A percentile compares a stretch with the other conserved stretches of the same genome.
These are phyloP conservation scores for Peronospora farinosa DNA, from an alignment of 352 stramenopile genomes.

Conservation along the genomic window DNA sequence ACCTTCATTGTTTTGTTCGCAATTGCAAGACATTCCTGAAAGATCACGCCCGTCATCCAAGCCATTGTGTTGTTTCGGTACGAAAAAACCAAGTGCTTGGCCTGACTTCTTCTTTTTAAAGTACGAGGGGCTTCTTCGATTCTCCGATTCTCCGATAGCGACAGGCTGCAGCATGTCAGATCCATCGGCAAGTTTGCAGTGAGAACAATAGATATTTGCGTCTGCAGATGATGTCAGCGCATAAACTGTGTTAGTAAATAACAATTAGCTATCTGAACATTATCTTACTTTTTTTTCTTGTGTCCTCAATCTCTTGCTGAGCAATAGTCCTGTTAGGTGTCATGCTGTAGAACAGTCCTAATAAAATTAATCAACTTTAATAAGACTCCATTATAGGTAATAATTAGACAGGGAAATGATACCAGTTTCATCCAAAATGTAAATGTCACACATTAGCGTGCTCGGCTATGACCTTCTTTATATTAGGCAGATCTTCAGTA, in stretches of 20 bases:
- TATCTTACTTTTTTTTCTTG: too few relatives aligned
- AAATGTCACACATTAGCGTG: background rate
- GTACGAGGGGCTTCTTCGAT: background rate
- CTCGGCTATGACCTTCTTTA: background rate
- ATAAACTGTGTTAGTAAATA: too few relatives aligned
- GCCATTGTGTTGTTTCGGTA: background rate
- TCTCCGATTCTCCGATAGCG: too few relatives aligned
- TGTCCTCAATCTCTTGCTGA: too few relatives aligned
- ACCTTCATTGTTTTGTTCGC: too few relatives aligned
- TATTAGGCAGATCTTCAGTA: too few relatives aligned
- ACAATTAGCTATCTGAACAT: too few relatives aligned
- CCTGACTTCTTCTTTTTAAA: background rate
- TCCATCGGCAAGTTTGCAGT: too few relatives aligned
- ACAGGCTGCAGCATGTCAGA: too few relatives aligned
- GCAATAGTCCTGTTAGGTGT: too few relatives aligned
- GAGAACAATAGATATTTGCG: too few relatives aligned
- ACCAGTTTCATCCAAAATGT: background rate
- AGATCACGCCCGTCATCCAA: background rate
- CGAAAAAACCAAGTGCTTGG: background rate
- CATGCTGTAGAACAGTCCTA: background rate
- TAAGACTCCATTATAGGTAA: background rate
- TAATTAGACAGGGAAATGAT: background rate
- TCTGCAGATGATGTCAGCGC: too few relatives aligned
- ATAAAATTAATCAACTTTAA: background rate
- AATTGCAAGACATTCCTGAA: background rate